Evolutionary conservation across 2,329 filamentous ascomycete species (phyloP), one percentile per base, ranked within the genome.

Genomic region (Tolypocladium tundrense): DNA sequence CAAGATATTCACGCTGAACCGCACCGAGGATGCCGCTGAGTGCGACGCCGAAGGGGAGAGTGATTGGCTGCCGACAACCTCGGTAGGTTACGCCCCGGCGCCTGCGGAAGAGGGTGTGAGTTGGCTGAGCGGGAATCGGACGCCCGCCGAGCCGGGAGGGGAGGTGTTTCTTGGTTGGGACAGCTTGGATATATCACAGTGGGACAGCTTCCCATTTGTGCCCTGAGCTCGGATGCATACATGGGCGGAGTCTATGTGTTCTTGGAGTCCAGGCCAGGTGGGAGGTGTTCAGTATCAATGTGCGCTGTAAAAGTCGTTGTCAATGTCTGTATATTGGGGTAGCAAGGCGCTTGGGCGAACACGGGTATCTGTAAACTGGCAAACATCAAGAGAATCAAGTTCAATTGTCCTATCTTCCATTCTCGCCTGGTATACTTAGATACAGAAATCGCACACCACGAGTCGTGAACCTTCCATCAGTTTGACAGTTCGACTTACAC

Each of bases 121-220:
- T 9, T 64, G 53, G 60, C 55, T 54, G 50, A 54, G 33, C n/a
- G 57, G 48, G 1, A 61, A 58, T 31, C 33, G 53, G 11, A 55
- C 54, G 11, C 48, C 61, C 3, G 33, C 54, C 1, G 57, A 62
- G 8, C 16, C 52, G 4, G 40, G 40, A 7, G 60, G 62, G 13
- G 62, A 66, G 41, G 37, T 62, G 24, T 60, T 67, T 39, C 56
- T 67, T 31, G 66, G 64, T 33, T 70, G 67, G 67, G 68, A 70
- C 19, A 66, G 63, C 9, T 54, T 70, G 4, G 66, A 70, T 21
- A 60, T 70, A 45, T 68, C 65, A 1, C 67, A 69, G 51, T 70
- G 69, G 69, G 69, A 69, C 55, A 70, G 59, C 37, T 70, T 70
- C 57, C 67, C 69, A 1, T 67, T 66, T 52, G 56, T 53, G 40